Evolutionary conservation across 805 yeast genomes (phyloP).

Genomic region (Candida ipomoeae): DNA sequence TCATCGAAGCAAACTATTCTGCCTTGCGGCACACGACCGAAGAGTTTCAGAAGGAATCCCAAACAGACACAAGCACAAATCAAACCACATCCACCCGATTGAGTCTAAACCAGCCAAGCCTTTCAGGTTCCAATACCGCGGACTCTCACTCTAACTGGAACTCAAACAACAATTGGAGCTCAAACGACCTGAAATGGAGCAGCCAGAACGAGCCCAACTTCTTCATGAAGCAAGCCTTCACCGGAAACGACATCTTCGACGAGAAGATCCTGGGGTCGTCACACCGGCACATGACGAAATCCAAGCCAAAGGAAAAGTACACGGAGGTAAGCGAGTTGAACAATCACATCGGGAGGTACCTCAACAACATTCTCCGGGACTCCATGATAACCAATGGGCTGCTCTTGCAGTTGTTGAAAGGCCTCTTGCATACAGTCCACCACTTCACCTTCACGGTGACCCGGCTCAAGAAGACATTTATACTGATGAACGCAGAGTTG

Average conservation of each 20-base stretch:
- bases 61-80: background rate
- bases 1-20: slow-evolving; percentile 53
- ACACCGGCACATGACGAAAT: slow-evolving; percentile 6
- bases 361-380: slow-evolving; percentile 62
- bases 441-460: slow-evolving; percentile 46
- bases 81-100: background rate
- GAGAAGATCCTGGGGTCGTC: slow-evolving; percentile 17
- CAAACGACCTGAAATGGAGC: background rate
- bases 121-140: too few species aligned
- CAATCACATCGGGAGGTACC: slow-evolving; percentile 47
- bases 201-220: slow-evolving; percentile 8
- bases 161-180: too few species aligned
- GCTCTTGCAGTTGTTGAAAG: slow-evolving; percentile 44
- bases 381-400: slow-evolving; percentile 61
- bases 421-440: slow-evolving; percentile 44
- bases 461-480: slow-evolving; percentile 52
- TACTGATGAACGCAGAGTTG: slow-evolving; percentile 45
- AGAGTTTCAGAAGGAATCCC: slow-evolving; percentile 5
- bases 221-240: slow-evolving; percentile 13
- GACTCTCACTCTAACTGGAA: too few species aligned
- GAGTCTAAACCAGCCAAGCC: background rate
- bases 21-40: slow-evolving; percentile 30
- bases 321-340: slow-evolving; percentile 27
- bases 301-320: slow-evolving; percentile 5
- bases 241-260: slow-evolving; percentile 22